phyloP scores from a whole-genome alignment of 1,284 basidiomycete species.

The Ceratorhiza oryzae-sativae region DNA sequence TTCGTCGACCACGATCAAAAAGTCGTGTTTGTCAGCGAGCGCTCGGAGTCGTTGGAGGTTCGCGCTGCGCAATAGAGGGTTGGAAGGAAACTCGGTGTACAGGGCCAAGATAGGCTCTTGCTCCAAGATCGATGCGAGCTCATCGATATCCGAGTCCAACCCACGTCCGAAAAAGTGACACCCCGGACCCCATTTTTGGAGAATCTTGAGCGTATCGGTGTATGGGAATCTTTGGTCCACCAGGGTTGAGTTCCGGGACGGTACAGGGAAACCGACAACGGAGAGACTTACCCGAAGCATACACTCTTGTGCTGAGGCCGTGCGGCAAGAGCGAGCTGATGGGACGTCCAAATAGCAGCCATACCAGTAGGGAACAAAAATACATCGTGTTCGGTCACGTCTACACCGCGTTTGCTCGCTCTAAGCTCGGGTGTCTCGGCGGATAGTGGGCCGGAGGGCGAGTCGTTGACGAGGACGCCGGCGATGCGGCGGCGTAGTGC shows the following conservation, averaged over 20 bases:
- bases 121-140: conserved; percentile 58
- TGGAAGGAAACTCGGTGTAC: conserved; percentile 94
- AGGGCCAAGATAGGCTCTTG: conserved; percentile 62
- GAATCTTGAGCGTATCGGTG: conserved; percentile 94
- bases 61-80: conserved; percentile 87
- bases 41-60: conserved; percentile 79
- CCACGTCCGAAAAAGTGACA: conserved; percentile 91
- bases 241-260: neutral
- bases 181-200: conserved; percentile 97
- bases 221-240: conserved; percentile 84
- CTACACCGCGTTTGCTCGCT: conserved; percentile 50
- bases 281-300: conserved; percentile 82
- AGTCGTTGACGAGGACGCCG: conserved; percentile 77
- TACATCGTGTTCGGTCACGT: conserved; percentile 84
- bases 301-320: conserved; percentile 74
- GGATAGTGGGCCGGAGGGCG: conserved; percentile 19
- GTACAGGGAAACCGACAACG: conserved; percentile 9
- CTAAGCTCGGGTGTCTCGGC: conserved; percentile 29
- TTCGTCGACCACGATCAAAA: conserved; percentile 92
- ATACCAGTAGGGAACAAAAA: conserved; percentile 89
- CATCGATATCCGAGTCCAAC: conserved; percentile 75
- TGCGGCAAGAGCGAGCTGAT: conserved; percentile 71
- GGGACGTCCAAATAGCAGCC: conserved; percentile 92
- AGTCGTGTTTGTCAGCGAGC: conserved; percentile 88
- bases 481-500: conserved; percentile 89